Conservation (phyloP, 2,329 filamentous ascomycete species). For the Neoarthrinium moseri region DNA sequence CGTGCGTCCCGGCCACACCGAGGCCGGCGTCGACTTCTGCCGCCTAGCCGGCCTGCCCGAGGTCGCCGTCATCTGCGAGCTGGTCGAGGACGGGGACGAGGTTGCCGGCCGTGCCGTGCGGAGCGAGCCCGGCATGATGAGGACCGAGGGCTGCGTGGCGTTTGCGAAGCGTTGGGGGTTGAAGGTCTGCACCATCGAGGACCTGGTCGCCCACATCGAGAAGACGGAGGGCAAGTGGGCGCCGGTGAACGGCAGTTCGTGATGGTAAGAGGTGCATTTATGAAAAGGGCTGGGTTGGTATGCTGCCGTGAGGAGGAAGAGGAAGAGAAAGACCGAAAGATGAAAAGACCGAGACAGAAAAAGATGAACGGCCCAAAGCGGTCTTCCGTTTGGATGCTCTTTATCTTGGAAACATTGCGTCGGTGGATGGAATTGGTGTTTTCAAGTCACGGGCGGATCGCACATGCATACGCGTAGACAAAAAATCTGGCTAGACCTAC, state of each 20-base stretch:
- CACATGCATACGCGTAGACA: too few relatives aligned
- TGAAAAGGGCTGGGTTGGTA: neutral
- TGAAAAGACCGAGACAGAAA: too few relatives aligned
- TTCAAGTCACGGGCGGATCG: too few relatives aligned
- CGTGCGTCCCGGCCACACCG: constrained; percentile 81
- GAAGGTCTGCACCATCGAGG: constrained; percentile 93
- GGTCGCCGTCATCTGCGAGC: constrained; percentile 84
- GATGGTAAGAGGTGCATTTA: neutral
- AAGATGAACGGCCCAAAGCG: too few relatives aligned
- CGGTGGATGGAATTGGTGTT: too few relatives aligned
- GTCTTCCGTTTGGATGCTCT: too few relatives aligned
- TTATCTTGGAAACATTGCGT: too few relatives aligned
- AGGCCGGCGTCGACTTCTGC: constrained; percentile 91
- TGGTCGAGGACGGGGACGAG: constrained; percentile 82
- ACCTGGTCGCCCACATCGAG: constrained; percentile 77
- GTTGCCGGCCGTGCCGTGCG: constrained; percentile 67
- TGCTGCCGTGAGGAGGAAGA: neutral
- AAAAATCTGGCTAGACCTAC: too few relatives aligned
- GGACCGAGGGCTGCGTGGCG: constrained; percentile 79
- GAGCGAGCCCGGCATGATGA: constrained; percentile 80
- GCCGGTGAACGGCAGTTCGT: constrained; percentile 38
- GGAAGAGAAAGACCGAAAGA: too few relatives aligned
- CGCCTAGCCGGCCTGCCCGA: constrained; percentile 73
- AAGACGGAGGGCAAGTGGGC: constrained; percentile 65
- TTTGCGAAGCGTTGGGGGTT: constrained; percentile 89